Percentiles rank a stretch among this genome's conserved stretches.
Evolutionary conservation across 202 grass and related monocot genomes (phyloP).

Genomic region (Schoenoplectus tabernaemontani): DNA sequence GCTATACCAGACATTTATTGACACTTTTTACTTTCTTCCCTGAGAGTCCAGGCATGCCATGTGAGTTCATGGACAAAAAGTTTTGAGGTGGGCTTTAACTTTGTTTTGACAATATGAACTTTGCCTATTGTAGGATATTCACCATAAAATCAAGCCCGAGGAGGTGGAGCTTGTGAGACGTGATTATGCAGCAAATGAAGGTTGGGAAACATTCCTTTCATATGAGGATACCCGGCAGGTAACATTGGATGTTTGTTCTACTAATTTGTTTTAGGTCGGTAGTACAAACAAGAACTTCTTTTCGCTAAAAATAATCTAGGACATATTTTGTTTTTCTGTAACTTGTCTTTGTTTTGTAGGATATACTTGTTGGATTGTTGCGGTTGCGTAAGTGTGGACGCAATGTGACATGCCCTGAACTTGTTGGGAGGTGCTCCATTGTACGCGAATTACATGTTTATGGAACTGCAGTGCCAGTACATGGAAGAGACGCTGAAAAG

Average conservation of each 20-base stretch:
- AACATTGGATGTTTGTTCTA: background rate
- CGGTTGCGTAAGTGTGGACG: slow-evolving; percentile 72
- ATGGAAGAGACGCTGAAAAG: slow-evolving; percentile 79
- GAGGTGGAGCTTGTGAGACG: slow-evolving; percentile 88
- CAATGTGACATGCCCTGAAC: slow-evolving; percentile 90
- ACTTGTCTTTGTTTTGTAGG: slow-evolving; percentile 39
- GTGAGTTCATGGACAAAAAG: background rate
- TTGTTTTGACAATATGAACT: background rate
- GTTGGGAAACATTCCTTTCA: slow-evolving; percentile 96
- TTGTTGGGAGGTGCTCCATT: slow-evolving; percentile 83
- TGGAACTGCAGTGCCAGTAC: slow-evolving; percentile 95
- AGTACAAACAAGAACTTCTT: background rate
- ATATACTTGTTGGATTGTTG: slow-evolving; percentile 83
- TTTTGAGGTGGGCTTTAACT: background rate
- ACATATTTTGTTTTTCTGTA: background rate
- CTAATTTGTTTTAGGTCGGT: background rate
- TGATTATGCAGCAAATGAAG: slow-evolving; percentile 98
- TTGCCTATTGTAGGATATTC: slow-evolving; percentile 56
- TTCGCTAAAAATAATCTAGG: background rate
- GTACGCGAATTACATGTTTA: slow-evolving; percentile 96
- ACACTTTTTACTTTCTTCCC: slow-evolving; percentile 14
- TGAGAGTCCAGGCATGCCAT: background rate
- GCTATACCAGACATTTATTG: background rate
- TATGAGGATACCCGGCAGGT: slow-evolving; percentile 98
- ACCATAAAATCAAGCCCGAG: slow-evolving; percentile 92